Evolutionary conservation across 164 flowering plant genomes (phyloP), one percentile per base, ranked within the genome.

Genomic region (Piper betle): DNA sequence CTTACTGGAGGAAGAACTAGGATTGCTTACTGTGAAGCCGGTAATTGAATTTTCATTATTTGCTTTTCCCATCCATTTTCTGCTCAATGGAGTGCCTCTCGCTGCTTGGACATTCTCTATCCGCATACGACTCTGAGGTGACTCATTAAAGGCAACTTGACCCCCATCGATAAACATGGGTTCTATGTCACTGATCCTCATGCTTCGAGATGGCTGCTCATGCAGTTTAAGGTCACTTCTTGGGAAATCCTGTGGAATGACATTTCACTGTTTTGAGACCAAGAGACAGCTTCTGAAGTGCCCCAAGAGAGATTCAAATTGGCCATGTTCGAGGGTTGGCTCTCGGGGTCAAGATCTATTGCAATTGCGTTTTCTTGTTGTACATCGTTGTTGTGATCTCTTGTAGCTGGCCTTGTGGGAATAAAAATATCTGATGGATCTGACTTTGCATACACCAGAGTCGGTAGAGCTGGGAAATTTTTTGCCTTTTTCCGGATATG

Each of bases 401-500:
- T 77, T 17, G 64, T 11, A n/a, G 42, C 6, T 67, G 82, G 80
- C 73, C 80, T 82, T 59, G 72, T 62, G 17, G 68, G 68, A 52
- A 53, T 67, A 55, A 63, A 66, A 18, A 74, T 37, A 57, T 75
- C 78, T 19, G 73, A 42, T 58, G 80, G 63, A 40, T 80, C 77
- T 37, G 78, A 73, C 57, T 52, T 62, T 19, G 69, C 48, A 46
- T 15, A 52, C 9, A 61, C 73, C 39, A 77, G 65, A 50, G 77
- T 41, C 43, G 69, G 60, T 66, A 86, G 63, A 18, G 62, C 63
- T 62, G 87, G 85, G 20, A 87, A 85, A 56, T 58, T 72, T 68
- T 82, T 91, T 43, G 97, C 76, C 68, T 91, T 94, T 67, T 80
- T 78, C 39, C 84, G 84, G 54, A 94, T 88, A 73, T 84, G 96